A percentile compares a stretch with the other conserved stretches of the same genome.
These are phyloP conservation scores for Fistulinella prunicolor DNA, from an alignment of 768 basidiomycete genomes.

Conservation along the genomic window DNA sequence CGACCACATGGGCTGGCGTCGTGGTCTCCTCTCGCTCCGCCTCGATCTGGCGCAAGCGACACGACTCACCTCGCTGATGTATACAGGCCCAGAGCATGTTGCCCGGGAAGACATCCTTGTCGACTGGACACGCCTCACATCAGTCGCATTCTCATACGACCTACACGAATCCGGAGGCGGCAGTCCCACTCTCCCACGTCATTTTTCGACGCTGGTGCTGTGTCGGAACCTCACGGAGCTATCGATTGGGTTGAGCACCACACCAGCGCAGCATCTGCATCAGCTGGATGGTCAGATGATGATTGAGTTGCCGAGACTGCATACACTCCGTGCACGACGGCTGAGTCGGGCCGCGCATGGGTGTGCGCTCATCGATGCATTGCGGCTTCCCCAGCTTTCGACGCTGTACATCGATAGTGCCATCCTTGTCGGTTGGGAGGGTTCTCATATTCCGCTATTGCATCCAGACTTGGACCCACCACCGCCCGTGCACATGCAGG, in stretches of 20 bases:
- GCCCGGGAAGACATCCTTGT: slow-evolving; percentile 22
- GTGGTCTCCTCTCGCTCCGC: slow-evolving; percentile 15
- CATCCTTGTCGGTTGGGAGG: slow-evolving; percentile 17
- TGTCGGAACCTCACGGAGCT: slow-evolving; percentile 23
- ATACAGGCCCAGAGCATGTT: slow-evolving; percentile 24
- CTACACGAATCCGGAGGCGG: slow-evolving; percentile 26
- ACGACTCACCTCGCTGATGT: slow-evolving; percentile 21
- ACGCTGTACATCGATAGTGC: slow-evolving; percentile 23
- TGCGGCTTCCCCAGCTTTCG: slow-evolving; percentile 23
- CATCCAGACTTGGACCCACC: slow-evolving; percentile 14
- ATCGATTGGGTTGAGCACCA: slow-evolving; percentile 21
- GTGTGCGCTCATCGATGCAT: slow-evolving; percentile 16
- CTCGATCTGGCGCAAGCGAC: slow-evolving; percentile 19
- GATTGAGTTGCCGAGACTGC: slow-evolving; percentile 19
- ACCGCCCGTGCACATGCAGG: background rate
- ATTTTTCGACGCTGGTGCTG: slow-evolving; percentile 13
- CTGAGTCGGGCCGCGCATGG: slow-evolving; percentile 17
- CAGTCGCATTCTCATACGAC: slow-evolving; percentile 23
- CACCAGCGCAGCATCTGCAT: slow-evolving; percentile 12
- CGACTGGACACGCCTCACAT: slow-evolving; percentile 25
- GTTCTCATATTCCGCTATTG: background rate
- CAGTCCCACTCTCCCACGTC: slow-evolving; percentile 17
- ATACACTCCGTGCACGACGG: slow-evolving; percentile 24
- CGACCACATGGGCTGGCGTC: slow-evolving; percentile 30
- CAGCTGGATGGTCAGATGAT: slow-evolving; percentile 8